These are phyloP conservation scores for Penicillium corylophilum DNA, from an alignment of 2,329 filamentous ascomycete genomes.

Conservation along the genomic window DNA sequence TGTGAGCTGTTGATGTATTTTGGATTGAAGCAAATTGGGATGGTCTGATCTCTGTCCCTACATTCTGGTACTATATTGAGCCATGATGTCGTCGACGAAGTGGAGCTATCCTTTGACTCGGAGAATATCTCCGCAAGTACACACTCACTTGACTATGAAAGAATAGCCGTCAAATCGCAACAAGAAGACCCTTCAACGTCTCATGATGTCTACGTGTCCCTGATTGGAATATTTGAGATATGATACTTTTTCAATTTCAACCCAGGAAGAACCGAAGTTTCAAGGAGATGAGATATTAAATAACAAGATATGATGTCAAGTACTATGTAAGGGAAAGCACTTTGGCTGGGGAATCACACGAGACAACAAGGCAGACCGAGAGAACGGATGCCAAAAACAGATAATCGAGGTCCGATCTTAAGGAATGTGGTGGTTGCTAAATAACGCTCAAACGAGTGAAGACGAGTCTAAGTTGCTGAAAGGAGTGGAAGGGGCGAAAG, in stretches of 20 bases:
- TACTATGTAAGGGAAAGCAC: conserved; percentile 3
- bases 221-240: too few species aligned
- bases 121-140: neutral
- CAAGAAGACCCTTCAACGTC: neutral
- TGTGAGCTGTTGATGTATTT: too few species aligned
- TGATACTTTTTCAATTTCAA: neutral
- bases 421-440: conserved; percentile 20
- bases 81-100: neutral
- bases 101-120: neutral
- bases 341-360: conserved; percentile 23
- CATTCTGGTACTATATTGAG: neutral
- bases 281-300: conserved; percentile 11
- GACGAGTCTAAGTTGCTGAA: conserved; percentile 18
- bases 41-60: neutral
- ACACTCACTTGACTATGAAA: neutral
- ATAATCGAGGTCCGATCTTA: conserved; percentile 12
- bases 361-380: conserved; percentile 7
- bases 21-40: too few species aligned
- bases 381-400: conserved; percentile 5
- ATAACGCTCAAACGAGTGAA: conserved; percentile 19
- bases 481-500: conserved; percentile 10
- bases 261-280: neutral
- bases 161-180: neutral
- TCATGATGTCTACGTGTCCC: neutral
- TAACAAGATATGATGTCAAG: conserved; percentile 14